Evolutionary conservation across 2,329 filamentous ascomycete species (phyloP), one percentile per base, ranked within the genome.

Genomic region (Cercospora citrullina): DNA sequence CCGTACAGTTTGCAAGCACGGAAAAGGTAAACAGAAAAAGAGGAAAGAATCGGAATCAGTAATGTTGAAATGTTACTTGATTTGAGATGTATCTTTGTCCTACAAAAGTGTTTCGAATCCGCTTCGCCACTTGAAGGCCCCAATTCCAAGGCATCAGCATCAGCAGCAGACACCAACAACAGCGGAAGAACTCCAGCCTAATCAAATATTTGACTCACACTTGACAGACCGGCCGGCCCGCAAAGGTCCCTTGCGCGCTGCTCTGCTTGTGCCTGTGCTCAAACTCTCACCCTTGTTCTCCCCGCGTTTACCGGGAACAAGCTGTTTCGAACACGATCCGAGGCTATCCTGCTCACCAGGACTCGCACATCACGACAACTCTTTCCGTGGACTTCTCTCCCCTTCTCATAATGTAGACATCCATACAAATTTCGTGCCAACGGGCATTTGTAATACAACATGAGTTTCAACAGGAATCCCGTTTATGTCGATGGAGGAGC

Each of bases 401-500:
- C 28, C 55, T 28, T 28, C 31, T 58, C 28, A 59, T 28, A 6
- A 53, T 53, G 48, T 53, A 53, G 12, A 28, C 33, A 53, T 16
- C 23, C 14, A 16, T 14, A 16, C 48, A 28, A 14, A 14, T 53
- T 53, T 23, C 18, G 31, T 33, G 55, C 28, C 16, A 31, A 7
- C n/a, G 16, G 28, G 26, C 26, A 58, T 33, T 33, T n/a, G 28
- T n/a, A 58, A 21, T 14, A 33, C 5, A 33, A 14, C 57, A 65
- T 65, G 64, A 60, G 57, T 33, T 65, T 65, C 42, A 65, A 65
- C 45, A 33, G 64, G 9, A 65, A 65, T 42, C 57, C 64, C 14
- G 36, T 65, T 21, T 51, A 36, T 1, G 57, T 60, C 28, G 64
- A 55, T 23, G 64, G 64, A 42, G 64, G 42, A 21, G 57, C 42